Evolutionary conservation across 768 basidiomycete species (phyloP).

Genomic region (Gloeopeniophorella convolvens): DNA sequence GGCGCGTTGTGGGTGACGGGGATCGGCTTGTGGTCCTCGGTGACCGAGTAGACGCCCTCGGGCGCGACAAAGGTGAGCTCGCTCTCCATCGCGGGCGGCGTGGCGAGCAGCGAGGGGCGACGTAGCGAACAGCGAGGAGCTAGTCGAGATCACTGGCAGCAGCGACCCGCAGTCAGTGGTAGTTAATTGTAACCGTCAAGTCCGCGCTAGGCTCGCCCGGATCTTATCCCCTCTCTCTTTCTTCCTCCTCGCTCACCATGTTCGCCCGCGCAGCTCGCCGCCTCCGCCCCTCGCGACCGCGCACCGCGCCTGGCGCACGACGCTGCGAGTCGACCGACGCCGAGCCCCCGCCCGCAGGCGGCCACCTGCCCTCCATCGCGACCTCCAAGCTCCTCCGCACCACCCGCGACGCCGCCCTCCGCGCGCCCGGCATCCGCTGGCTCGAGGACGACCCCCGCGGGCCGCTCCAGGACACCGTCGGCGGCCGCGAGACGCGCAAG

Average conservation of each 20-base stretch:
- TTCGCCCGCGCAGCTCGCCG: constrained; percentile 20
- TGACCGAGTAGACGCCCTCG: constrained; percentile 84
- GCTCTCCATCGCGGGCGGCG: constrained; percentile 51
- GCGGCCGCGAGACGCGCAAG: constrained; percentile 82
- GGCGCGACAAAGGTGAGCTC: constrained; percentile 83
- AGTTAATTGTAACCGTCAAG: neutral
- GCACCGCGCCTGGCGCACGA: constrained; percentile 5
- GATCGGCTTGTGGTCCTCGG: constrained; percentile 75
- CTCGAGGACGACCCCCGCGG: constrained; percentile 48
- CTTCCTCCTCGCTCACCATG: constrained; percentile 22
- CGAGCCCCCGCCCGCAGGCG: constrained; percentile 72
- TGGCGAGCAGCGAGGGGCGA: constrained; percentile 9
- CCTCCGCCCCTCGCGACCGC: constrained; percentile 14
- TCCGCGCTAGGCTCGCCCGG: constrained; percentile 17
- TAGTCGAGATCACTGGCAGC: constrained; percentile 21
- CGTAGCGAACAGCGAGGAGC: constrained; percentile 18
- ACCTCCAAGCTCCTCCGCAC: constrained; percentile 57
- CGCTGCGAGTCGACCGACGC: constrained; percentile 30
- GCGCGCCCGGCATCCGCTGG: constrained; percentile 70
- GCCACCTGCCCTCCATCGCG: constrained; percentile 67
- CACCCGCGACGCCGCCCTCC: constrained; percentile 64
- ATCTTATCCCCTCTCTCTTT: constrained; percentile 24
- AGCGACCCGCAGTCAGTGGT: constrained; percentile 7
- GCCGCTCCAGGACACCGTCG: constrained; percentile 43
- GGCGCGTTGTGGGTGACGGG: constrained; percentile 34